Conservation (phyloP, 2,329 filamentous ascomycete species). For the Colletotrichum sidae region DNA sequence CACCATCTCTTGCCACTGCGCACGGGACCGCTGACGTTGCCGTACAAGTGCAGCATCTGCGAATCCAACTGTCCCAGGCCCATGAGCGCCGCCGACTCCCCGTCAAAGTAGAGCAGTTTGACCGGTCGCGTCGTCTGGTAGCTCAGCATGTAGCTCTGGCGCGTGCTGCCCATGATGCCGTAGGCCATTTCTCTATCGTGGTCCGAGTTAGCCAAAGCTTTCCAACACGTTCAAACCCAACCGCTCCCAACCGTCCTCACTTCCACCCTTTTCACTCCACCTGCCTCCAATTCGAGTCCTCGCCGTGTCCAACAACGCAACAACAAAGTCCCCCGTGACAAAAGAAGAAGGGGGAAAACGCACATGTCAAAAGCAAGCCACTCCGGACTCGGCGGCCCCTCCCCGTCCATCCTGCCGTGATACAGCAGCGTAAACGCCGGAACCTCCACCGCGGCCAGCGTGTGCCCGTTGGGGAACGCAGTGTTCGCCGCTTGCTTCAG, state of each 20-base stretch:
- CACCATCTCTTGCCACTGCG: slow-evolving; percentile 41
- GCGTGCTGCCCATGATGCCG: slow-evolving; percentile 59
- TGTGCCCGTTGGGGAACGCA: slow-evolving; percentile 62
- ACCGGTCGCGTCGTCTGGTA: slow-evolving; percentile 58
- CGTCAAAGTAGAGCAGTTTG: slow-evolving; percentile 62
- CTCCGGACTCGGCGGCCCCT: slow-evolving; percentile 59
- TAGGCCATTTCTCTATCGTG: slow-evolving; percentile 60
- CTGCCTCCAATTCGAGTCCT: no score
- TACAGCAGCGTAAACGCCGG: slow-evolving; percentile 60
- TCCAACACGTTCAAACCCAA: no score
- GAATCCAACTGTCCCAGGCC: slow-evolving; percentile 57
- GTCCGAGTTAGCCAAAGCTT: background rate
- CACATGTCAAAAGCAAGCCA: slow-evolving; percentile 63
- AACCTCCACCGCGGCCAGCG: slow-evolving; percentile 58
- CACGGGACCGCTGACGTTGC: slow-evolving; percentile 54
- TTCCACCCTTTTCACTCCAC: background rate
- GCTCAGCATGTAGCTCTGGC: slow-evolving; percentile 58
- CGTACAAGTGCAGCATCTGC: slow-evolving; percentile 63
- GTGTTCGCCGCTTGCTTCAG: slow-evolving; percentile 64
- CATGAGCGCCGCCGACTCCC: slow-evolving; percentile 60
- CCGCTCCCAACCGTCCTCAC: background rate
- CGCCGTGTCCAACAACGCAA: no score
- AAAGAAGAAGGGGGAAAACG: slow-evolving; percentile 27
- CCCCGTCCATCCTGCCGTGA: slow-evolving; percentile 57
- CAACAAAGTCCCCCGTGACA: background rate